Base-by-base conservation (phyloP, 352 stramenopile genomes). In the Hyaloperonospora brassicae region DNA sequence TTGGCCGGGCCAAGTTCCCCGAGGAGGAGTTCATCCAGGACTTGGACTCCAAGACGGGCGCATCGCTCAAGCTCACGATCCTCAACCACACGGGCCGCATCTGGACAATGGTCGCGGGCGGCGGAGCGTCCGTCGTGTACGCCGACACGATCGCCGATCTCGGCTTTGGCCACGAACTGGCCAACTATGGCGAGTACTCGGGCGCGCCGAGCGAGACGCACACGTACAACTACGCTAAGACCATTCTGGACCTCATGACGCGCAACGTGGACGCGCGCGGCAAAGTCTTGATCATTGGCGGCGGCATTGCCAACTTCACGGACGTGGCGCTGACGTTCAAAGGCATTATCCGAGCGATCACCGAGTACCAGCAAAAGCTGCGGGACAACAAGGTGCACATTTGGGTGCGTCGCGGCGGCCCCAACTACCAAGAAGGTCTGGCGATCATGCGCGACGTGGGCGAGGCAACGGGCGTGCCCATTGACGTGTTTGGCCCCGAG, bases 101-200 rank as follows among this genome's bases (percentile, higher is more conserved):
- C 52, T 98, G 95, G 95, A 98, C 95, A 21, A 98, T 98, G 93
- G 95, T 98, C 6, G 95, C 94, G 9, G 95, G 95, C 59, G 94
- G 95, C 21, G 95, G 95, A 52, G 95, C 94, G 14, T 97, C 87
- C 27, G 94, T 98, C 0, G 93, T 98, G 30, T 98, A 98, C 70
- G 94, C 95, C 8, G 95, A 98, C 69, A 98, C 95, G 31, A 98
- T 98, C 60, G 95, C 88, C 8, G 95, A 98, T 60, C 77, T 98
- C 17, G 93, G 92, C 22, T 97, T 84, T 50, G 84, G 84, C 24
- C 73, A 96, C 35, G 93, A 98, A 55, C 73, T 98, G 34, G 95
- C 94, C 39, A 98, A 98, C 74, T 98, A 98, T 59, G 95, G 94
- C 43, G 95, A 98, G 75, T 98, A 98, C 74, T 97, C 86, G 55